Evolutionary conservation across 2,329 filamentous ascomycete genomes (phyloP), one percentile per base, ranked within the genome.

Genomic region (Hypoxylon sp.): DNA sequence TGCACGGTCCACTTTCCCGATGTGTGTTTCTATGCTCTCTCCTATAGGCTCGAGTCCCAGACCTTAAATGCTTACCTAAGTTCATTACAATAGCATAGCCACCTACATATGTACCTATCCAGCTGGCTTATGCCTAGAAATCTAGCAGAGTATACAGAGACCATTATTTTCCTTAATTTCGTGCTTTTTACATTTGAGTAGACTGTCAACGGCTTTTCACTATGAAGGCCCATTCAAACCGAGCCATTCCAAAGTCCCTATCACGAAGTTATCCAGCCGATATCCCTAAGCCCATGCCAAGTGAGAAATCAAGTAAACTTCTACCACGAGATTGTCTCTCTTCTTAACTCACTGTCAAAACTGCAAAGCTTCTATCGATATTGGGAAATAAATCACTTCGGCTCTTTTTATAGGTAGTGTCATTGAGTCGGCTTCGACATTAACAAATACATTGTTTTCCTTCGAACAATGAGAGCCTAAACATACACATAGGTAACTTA

Each of bases 1-100:
- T 10, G 30, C 50, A 53, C 28, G 30, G n/a, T 28, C 38, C 48
- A 63, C 48, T 48, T 55, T 52, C 61, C 61, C n/a, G 38, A 58
- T 59, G 4, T 30, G 53, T 59, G 10, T 38, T 34, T 32, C 30
- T 28, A 46, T 48, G 25, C 45, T 48, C 25, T 23, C 46, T 58
- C 52, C 46, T 58, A 63, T 58, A 52, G 52, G 52, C 38, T 23
- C 23, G 13, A 63, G 11, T 62, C 21, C 21, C 17, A 41, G n/a
- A 11, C 38, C 17, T 43, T 43, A 10, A 43, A 5, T 36, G 4
- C 3, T 13, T 36, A 36, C 13, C 32, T 34, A 13, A 23, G n/a
- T n/a, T n/a, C n/a, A n/a, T n/a, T n/a, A n/a, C n/a, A n/a, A n/a
- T n/a, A n/a, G n/a, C n/a, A n/a, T n/a, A n/a, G n/a, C n/a, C n/a